Evolutionary conservation across 2,329 filamentous ascomycete genomes (phyloP), one percentile per base, ranked within the genome.

Genomic region (Nemania serpens): DNA sequence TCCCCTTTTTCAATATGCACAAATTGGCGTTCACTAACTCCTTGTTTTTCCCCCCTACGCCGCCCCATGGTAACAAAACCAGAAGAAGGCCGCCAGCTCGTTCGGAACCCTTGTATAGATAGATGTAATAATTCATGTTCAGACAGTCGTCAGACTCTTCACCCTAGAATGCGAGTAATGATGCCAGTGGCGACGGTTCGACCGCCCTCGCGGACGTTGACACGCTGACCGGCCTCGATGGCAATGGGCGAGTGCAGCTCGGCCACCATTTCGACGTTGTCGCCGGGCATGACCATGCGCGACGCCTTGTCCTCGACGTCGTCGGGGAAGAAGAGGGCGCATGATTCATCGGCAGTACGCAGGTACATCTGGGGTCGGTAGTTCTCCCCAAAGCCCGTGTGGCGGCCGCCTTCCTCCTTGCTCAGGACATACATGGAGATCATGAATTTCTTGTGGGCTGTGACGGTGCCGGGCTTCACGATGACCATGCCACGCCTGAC

Each of bases 181-280:
- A 95, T 82, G 77, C 91, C 91, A 71, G 91, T 95, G 70, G 91
- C 91, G 60, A 95, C 90, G 62, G 91, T 95, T 71, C 91, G 88
- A 72, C 94, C 93, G 82, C 95, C 95, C 84, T 99, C 95, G 79
- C 95, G 91, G 75, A 99, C 88, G 84, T 98, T 99, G 87, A 99
- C 95, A 73, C 95, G 91, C 83, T 97, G 92, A 71, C 95, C 94
- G 65, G 86, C 81, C 82, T 99, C 95, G 66, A 97, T 80, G 62
- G 94, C 94, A 73, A 96, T 86, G 66, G 94, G 91, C 79, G 90
- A 83, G 79, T 92, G 87, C 74, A 97, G 88, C 72, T 89, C 87
- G 76, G 93, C 90, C 67, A 95, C 82, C 93, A 99, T 97, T 84
- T 99, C 95, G 69, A 97, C 88, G 80, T 99, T 99, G 86, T 99